A percentile compares a stretch with the other conserved stretches of the same genome.
phyloP scores from a whole-genome alignment of 345 rosid species.

The Pistacia integerrima region DNA sequence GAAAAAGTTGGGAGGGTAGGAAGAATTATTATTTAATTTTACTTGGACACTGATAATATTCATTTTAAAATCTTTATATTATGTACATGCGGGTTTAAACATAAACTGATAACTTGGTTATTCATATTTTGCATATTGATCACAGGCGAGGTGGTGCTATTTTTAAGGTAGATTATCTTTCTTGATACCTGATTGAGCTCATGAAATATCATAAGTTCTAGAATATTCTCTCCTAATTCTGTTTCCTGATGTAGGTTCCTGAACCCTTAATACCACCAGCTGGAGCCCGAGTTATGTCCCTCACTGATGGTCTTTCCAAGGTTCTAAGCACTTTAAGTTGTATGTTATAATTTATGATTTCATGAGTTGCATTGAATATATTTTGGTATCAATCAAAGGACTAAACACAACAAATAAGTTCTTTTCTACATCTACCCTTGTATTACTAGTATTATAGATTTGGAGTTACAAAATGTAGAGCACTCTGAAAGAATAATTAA shows the following conservation, averaged over 20 bases:
- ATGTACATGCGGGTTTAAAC: neutral
- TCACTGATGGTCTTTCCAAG: slow-evolving; percentile 92
- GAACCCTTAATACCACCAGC: slow-evolving; percentile 85
- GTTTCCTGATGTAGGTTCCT: slow-evolving; percentile 59
- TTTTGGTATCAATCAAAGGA: neutral
- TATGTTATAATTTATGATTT: slow-evolving; percentile 10
- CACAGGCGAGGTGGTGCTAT: slow-evolving; percentile 75
- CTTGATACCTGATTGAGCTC: slow-evolving; percentile 24
- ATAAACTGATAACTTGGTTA: slow-evolving; percentile 13
- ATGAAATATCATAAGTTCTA: slow-evolving; percentile 15
- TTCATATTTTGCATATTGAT: slow-evolving; percentile 31
- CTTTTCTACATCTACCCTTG: neutral
- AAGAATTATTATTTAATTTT: slow-evolving; percentile 6
- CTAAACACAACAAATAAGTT: neutral
- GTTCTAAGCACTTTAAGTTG: slow-evolving; percentile 31
- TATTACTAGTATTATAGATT: neutral
- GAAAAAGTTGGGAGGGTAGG: slow-evolving; percentile 96
- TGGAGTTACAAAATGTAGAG: neutral
- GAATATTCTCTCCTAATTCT: slow-evolving; percentile 17
- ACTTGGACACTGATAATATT: slow-evolving; percentile 7
- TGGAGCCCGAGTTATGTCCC: slow-evolving; percentile 93
- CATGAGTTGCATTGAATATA: neutral
- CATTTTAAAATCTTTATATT: slow-evolving; percentile 12
- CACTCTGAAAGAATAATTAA: neutral
- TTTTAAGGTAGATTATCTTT: slow-evolving; percentile 64